These are phyloP conservation scores for Backusella liffmaniae DNA, from an alignment of 192 early-diverging fungal species.

Conservation along the genomic window DNA sequence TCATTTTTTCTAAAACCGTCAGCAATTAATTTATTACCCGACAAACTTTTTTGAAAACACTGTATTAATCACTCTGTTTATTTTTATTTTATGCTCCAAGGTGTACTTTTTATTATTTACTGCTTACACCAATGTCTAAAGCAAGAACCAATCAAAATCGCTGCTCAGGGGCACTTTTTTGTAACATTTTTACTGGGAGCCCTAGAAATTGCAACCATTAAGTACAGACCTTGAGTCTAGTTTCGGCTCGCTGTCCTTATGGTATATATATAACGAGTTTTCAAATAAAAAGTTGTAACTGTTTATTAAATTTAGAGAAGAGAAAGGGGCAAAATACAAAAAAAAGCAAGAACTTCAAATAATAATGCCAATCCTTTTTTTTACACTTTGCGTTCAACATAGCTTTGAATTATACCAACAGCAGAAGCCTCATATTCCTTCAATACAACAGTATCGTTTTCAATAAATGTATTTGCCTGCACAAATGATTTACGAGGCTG, in stretches of 20 bases:
- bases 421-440: conserved; percentile 54
- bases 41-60: too few relatives aligned
- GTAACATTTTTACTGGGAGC: too few relatives aligned
- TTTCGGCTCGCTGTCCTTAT: neutral
- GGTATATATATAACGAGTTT: neutral
- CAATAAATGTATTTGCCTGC: conserved; percentile 50
- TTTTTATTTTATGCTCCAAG: too few relatives aligned
- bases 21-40: too few relatives aligned
- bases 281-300: neutral
- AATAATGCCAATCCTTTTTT: neutral
- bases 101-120: too few relatives aligned
- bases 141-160: neutral
- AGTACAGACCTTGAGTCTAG: neutral
- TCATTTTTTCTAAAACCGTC: too few relatives aligned
- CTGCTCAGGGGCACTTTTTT: too few relatives aligned
- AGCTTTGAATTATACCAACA: conserved; percentile 58
- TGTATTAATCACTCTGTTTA: too few relatives aligned
- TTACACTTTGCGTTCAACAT: conserved; percentile 47
- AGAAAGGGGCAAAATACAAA: neutral
- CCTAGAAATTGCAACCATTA: neutral
- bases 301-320: neutral
- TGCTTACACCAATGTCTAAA: too few relatives aligned
- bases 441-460: conserved; percentile 42
- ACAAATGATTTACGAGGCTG: conserved; percentile 56
- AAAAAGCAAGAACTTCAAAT: neutral